These are phyloP conservation scores for Tremella yokohamensis DNA, from an alignment of 768 basidiomycete genomes.

Conservation along the genomic window DNA sequence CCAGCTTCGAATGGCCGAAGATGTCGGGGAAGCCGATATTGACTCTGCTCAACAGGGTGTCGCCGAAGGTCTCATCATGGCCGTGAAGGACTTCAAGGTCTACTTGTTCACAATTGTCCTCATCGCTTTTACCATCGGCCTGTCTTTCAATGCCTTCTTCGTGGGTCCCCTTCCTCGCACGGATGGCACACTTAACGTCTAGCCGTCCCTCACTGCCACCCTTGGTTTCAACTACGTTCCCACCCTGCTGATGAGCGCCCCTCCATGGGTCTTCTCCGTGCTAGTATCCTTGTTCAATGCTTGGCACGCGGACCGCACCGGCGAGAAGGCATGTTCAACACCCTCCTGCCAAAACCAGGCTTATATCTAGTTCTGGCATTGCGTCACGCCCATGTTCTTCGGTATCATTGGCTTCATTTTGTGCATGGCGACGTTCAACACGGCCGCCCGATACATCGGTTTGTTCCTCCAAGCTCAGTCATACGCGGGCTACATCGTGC, in stretches of 20 bases:
- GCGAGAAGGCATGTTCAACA: conserved; percentile 56
- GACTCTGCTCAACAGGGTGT: conserved; percentile 52
- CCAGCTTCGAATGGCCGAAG: conserved; percentile 36
- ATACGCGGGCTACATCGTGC: conserved; percentile 54
- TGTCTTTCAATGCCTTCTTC: conserved; percentile 70
- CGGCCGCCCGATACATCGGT: conserved; percentile 45
- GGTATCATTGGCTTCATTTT: conserved; percentile 59
- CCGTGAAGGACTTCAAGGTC: conserved; percentile 73
- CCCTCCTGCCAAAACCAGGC: neutral
- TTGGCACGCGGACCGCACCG: conserved; percentile 66
- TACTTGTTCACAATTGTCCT: conserved; percentile 67
- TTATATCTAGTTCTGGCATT: conserved; percentile 58
- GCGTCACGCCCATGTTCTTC: conserved; percentile 53
- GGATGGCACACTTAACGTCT: too few species aligned
- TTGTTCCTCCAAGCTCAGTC: conserved; percentile 58
- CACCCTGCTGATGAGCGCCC: too few species aligned
- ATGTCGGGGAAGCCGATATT: conserved; percentile 57
- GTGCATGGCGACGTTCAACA: conserved; percentile 49
- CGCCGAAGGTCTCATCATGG: conserved; percentile 58
- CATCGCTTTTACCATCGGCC: conserved; percentile 59
- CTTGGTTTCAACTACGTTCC: conserved; percentile 59
- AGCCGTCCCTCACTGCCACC: conserved; percentile 61
- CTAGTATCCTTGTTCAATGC: too few species aligned
- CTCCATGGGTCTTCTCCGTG: too few species aligned
- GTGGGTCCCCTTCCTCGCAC: conserved; percentile 21